Conservation (phyloP, 2,329 filamentous ascomycete species). For the Drechslerella dactyloides region DNA sequence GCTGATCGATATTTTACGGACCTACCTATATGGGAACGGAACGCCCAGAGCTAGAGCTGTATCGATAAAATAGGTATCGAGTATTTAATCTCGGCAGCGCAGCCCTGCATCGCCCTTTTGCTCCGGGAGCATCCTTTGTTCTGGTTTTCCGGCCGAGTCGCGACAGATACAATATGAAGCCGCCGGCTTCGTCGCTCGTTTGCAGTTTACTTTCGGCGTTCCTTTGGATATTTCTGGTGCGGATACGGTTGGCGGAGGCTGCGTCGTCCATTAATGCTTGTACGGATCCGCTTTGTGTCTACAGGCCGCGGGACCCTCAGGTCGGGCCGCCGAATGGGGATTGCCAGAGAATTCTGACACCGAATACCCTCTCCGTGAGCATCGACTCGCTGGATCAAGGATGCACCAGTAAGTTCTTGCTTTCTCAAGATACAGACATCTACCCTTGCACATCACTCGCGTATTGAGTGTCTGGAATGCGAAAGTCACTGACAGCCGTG, state of each 20-base stretch:
- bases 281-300: constrained; percentile 30
- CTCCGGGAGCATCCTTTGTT: too few relatives aligned
- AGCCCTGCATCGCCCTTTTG: too few relatives aligned
- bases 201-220: neutral
- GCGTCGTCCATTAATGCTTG: constrained; percentile 21
- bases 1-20: too few relatives aligned
- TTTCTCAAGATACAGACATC: too few relatives aligned
- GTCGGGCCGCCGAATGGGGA: constrained; percentile 13
- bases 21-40: too few relatives aligned
- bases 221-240: neutral
- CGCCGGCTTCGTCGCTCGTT: neutral
- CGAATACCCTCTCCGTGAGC: constrained; percentile 28
- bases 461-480: neutral
- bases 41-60: too few relatives aligned
- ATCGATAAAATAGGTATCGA: too few relatives aligned
- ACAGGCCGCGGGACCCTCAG: constrained; percentile 16
- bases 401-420: constrained; percentile 34
- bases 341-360: constrained; percentile 26
- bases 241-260: neutral
- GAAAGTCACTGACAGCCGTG: neutral
- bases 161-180: constrained; percentile 4
- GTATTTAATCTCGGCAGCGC: too few relatives aligned
- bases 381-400: constrained; percentile 26
- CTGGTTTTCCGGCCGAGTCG: too few relatives aligned
- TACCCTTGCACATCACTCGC: neutral